These are phyloP conservation scores for sunflower (Helianthus annuus) DNA, from an alignment of 129 eudicot genomes.

Conservation along the genomic window DNA sequence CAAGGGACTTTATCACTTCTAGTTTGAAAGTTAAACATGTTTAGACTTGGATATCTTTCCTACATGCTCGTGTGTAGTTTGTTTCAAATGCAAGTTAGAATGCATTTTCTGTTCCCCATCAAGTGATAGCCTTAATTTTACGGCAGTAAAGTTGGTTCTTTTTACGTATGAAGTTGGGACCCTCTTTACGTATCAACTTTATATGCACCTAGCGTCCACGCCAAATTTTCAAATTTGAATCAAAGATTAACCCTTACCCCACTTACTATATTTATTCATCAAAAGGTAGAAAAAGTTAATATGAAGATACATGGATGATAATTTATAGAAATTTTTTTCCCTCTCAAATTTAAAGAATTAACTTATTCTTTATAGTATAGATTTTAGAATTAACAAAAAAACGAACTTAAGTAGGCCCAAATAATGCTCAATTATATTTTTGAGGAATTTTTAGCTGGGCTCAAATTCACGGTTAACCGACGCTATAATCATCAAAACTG, in stretches of 20 bases:
- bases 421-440: no score
- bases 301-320: background rate
- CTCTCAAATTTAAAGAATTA: background rate
- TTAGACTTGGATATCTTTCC: background rate
- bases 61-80: background rate
- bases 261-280: background rate
- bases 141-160: slow-evolving; percentile 27
- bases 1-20: background rate
- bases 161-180: slow-evolving; percentile 28
- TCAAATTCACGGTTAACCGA: no score
- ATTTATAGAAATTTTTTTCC: background rate
- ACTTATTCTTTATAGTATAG: background rate
- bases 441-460: no score
- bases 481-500: no score
- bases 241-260: slow-evolving; percentile 1
- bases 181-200: slow-evolving; percentile 13
- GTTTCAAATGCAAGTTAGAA: background rate
- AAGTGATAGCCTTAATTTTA: background rate
- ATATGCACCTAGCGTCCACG: background rate
- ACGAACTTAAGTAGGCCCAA: no score
- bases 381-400: no score
- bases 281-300: background rate
- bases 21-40: background rate
- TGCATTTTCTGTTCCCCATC: background rate
- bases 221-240: slow-evolving; percentile 29